These are phyloP conservation scores for Rheum nobile DNA, from an alignment of 148 eudicot species.

Conservation along the genomic window DNA sequence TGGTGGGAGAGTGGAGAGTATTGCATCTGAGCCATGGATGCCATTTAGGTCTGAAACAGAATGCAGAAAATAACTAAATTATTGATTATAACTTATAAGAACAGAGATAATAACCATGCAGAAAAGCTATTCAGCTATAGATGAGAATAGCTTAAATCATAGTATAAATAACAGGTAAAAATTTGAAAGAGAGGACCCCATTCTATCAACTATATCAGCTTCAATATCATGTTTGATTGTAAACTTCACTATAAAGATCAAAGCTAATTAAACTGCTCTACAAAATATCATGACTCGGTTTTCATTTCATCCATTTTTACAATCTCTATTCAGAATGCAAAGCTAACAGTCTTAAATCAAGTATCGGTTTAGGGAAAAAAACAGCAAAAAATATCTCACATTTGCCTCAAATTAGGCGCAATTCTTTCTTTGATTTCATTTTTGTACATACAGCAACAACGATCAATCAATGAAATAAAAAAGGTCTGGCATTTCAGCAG, in stretches of 20 bases:
- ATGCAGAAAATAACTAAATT: not conserved
- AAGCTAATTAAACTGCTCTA: not conserved
- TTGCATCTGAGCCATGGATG: conserved; percentile 47
- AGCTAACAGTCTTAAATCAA: not conserved
- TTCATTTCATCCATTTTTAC: not conserved
- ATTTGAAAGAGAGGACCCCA: too few species aligned
- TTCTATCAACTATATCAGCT: not conserved
- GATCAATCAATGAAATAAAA: too few species aligned
- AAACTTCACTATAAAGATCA: not conserved
- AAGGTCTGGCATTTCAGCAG: too few species aligned
- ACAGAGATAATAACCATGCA: not conserved
- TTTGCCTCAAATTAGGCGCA: not conserved
- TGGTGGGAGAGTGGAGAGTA: conserved; percentile 27
- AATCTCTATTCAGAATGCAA: not conserved
- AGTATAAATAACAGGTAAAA: too few species aligned
- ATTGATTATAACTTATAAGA: not conserved
- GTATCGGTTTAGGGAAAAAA: not conserved
- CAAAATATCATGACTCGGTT: not conserved
- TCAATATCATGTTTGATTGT: not conserved
- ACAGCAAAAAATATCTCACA: not conserved
- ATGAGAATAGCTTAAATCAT: too few species aligned
- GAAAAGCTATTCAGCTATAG: not conserved
- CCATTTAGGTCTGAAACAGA: conserved; percentile 16
- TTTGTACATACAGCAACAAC: not conserved
- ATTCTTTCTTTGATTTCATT: not conserved